Percentiles rank a stretch among this genome's conserved stretches.
Evolutionary conservation across 169 alveolate genomes (phyloP).

Genomic region (Prorocentrum cordatum): DNA sequence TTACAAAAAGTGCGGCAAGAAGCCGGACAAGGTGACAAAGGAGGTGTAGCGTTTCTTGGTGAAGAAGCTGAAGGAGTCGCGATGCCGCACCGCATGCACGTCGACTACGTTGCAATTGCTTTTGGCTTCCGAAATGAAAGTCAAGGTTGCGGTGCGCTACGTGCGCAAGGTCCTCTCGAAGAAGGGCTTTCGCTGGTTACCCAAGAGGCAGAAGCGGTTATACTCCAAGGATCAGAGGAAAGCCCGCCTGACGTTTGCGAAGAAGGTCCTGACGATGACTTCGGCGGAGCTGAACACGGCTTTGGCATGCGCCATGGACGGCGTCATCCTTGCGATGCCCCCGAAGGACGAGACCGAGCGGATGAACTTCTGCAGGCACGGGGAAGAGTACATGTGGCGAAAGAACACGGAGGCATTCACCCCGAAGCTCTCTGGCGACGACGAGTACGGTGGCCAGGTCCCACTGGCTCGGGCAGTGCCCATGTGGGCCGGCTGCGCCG

Average conservation of each 20-base stretch:
- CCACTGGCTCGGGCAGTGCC: neutral
- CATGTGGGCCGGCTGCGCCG: constrained; percentile 1
- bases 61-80: neutral
- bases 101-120: neutral
- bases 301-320: neutral
- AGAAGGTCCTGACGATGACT: neutral
- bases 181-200: constrained; percentile 2
- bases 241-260: neutral
- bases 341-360: neutral
- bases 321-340: neutral
- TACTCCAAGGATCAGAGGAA: neutral
- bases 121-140: neutral
- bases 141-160: neutral
- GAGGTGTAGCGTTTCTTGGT: neutral
- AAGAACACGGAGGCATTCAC: neutral
- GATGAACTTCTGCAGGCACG: neutral
- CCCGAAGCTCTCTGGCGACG: neutral
- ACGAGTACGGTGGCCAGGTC: neutral
- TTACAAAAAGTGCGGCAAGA: neutral
- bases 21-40: neutral
- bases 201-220: neutral
- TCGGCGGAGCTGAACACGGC: neutral
- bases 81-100: neutral
- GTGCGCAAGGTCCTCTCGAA: neutral
- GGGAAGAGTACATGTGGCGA: neutral